phyloP scores from a whole-genome alignment of 352 stramenopile genomes.

The Globisporangium camurandrum region DNA sequence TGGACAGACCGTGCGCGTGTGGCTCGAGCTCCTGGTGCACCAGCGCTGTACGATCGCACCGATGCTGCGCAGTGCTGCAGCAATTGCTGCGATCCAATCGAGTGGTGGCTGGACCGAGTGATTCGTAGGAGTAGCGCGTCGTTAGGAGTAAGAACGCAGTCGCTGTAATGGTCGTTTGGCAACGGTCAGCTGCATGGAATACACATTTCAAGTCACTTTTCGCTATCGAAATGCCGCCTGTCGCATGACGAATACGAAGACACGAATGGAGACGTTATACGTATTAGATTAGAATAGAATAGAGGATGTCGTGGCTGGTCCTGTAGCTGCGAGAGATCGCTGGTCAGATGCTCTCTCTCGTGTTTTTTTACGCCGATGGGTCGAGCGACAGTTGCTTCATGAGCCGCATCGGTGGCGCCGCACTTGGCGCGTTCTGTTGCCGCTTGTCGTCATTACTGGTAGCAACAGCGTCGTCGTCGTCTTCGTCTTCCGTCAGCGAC shows the following conservation, averaged over 20 bases:
- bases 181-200: background rate
- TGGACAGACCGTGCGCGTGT: conserved; percentile 57
- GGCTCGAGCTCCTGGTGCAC: conserved; percentile 41
- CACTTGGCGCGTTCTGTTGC: background rate
- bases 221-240: no score
- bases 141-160: no score
- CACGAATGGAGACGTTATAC: no score
- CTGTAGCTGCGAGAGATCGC: no score
- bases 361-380: background rate
- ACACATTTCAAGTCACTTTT: no score
- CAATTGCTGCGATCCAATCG: conserved; percentile 37
- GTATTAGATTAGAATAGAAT: no score
- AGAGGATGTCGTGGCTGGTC: no score
- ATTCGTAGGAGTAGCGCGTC: no score
- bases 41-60: conserved; percentile 58
- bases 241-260: no score
- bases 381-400: conserved; percentile 54
- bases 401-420: conserved; percentile 26
- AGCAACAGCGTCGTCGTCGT: conserved; percentile 22
- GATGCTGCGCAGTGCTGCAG: conserved; percentile 40
- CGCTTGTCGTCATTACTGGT: conserved; percentile 1
- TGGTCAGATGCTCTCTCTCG: no score
- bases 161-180: background rate
- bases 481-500: conserved; percentile 15
- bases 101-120: conserved; percentile 59